Evolutionary conservation across 495 filamentous ascomycete species (phyloP), one percentile per base, ranked within the genome.

Genomic region (Hyaloscypha variabilis): DNA sequence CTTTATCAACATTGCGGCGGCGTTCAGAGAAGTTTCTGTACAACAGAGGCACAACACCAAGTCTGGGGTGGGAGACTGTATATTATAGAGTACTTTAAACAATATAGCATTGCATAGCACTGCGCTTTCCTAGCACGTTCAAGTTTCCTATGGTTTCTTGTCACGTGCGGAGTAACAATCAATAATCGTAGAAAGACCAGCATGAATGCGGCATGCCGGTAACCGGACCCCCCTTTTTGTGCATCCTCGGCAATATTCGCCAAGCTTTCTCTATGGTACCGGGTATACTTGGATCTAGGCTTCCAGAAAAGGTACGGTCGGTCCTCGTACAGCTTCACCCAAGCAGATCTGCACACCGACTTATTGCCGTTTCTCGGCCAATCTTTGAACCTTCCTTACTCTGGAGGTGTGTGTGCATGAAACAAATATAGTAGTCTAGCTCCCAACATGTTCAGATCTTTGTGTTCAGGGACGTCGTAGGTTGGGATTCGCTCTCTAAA

Each of bases 1-100:
- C 50, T 34, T 49, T 52, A 69, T 54, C 46, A 64, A 59, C 62
- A 70, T 70, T 67, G 68, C 68, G 64, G 30, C 26, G 68, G 68
- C 68, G 64, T 70, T 70, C 34, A 53, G 50, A 34, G 28, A 64
- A 24, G 54, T 55, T 14, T 57, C 31, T 67, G 66, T 59, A 64
- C 55, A 31, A 58, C 46, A 59, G 34, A 10, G 57, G 1, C 11
- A 59, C 14, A n/a, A 21, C 23, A 49, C 54, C 54, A 25, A 24
- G 57, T 24, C 30, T 10, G n/a, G 10, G 23, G 2, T 17, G 6
- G 49, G 23, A 51, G 4, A 4, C 14, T 51, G 49, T 51, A 51
- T 17, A 51, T 19, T 51, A 51, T 51, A 17, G 49, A 17, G 49
- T 5, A 4, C 4, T 34, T 11, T 4, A 34, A 34, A 51, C 49